Conservation (phyloP, 2,329 filamentous ascomycete genomes). For the Pseudocercospora musae region DNA sequence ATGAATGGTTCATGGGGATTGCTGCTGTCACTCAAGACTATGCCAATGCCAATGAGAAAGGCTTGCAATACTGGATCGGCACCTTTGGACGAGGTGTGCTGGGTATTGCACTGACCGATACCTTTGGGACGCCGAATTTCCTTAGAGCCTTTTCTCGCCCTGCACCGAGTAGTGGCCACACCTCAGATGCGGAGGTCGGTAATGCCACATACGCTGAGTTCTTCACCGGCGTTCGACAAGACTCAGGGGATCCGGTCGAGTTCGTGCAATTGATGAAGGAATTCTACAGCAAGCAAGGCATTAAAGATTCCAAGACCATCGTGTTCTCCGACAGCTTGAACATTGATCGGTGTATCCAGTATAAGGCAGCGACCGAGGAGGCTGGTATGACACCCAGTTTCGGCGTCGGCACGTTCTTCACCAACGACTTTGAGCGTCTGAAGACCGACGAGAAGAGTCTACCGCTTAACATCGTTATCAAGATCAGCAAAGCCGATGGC, state of each 20-base stretch:
- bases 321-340: constrained; percentile 96
- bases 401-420: constrained; percentile 92
- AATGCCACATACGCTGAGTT: constrained; percentile 69
- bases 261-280: constrained; percentile 75
- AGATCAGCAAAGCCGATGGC: constrained; percentile 80
- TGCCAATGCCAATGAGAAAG: constrained; percentile 75
- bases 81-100: constrained; percentile 76
- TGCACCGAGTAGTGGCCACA: constrained; percentile 38
- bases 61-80: constrained; percentile 81
- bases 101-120: constrained; percentile 89
- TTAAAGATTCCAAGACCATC: constrained; percentile 78
- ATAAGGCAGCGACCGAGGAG: constrained; percentile 77
- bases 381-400: constrained; percentile 83
- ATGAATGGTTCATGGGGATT: constrained; percentile 99
- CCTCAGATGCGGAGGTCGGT: constrained; percentile 14
- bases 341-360: constrained; percentile 84
- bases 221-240: constrained; percentile 82
- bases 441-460: constrained; percentile 76
- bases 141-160: constrained; percentile 76
- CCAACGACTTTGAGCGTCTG: constrained; percentile 78
- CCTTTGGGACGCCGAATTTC: constrained; percentile 89
- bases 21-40: constrained; percentile 89
- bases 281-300: constrained; percentile 74
- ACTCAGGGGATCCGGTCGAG: constrained; percentile 78
- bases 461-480: constrained; percentile 97